These are phyloP conservation scores for Priceomyces medius DNA, from an alignment of 805 yeast genomes.

Conservation along the genomic window DNA sequence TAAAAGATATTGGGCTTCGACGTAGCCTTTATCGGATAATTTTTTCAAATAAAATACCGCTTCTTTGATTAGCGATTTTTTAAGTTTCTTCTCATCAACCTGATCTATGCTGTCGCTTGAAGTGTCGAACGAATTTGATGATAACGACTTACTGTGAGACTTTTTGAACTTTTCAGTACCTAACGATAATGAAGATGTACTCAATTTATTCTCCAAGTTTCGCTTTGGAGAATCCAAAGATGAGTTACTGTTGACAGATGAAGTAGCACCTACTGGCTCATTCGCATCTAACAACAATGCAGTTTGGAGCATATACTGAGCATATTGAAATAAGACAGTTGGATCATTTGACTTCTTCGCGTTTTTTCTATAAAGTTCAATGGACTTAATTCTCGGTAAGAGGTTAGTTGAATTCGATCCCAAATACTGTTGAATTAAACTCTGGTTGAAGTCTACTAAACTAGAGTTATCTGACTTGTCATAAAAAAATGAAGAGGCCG, in stretches of 20 bases:
- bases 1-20: conserved; percentile 87
- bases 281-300: conserved; percentile 59
- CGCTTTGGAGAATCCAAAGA: conserved; percentile 19
- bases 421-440: conserved; percentile 49
- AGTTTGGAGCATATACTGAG: conserved; percentile 85
- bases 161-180: conserved; percentile 8
- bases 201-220: conserved; percentile 7
- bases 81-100: conserved; percentile 33
- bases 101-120: conserved; percentile 13
- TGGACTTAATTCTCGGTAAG: conserved; percentile 75
- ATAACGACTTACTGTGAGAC: conserved; percentile 22
- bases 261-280: conserved; percentile 2
- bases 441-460: conserved; percentile 53
- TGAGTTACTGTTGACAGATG: conserved; percentile 2
- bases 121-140: conserved; percentile 20
- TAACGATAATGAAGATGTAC: conserved; percentile 6
- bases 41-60: conserved; percentile 68
- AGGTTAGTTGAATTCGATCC: conserved; percentile 52
- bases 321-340: conserved; percentile 81
- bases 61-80: conserved; percentile 67
- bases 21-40: conserved; percentile 74
- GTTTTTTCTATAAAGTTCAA: conserved; percentile 82
- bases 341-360: conserved; percentile 87
- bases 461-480: conserved; percentile 32
- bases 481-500: conserved; percentile 37